Conservation (phyloP, 768 basidiomycete species). For the Austroboletus eburneus region DNA sequence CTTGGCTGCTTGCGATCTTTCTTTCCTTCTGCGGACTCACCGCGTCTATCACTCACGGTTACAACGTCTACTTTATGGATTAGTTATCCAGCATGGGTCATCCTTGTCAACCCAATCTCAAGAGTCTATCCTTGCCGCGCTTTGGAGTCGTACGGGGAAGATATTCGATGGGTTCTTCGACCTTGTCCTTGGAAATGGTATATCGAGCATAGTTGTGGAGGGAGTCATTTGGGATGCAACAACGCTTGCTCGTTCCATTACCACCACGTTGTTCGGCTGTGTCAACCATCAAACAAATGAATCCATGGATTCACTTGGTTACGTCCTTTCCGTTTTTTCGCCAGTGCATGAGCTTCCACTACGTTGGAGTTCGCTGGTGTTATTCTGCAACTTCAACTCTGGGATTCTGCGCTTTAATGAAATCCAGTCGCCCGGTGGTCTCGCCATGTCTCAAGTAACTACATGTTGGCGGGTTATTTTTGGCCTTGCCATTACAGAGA, state of each 20-base stretch:
- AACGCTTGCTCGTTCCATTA: slow-evolving; percentile 13
- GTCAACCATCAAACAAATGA: neutral
- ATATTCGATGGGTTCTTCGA: neutral
- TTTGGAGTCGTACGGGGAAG: slow-evolving; percentile 32
- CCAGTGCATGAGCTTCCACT: slow-evolving; percentile 24
- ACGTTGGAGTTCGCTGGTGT: slow-evolving; percentile 42
- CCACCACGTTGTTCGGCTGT: slow-evolving; percentile 8
- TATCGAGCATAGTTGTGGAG: neutral
- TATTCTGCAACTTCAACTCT: slow-evolving; percentile 34
- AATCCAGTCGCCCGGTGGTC: neutral
- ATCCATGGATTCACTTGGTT: neutral
- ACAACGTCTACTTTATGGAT: slow-evolving; percentile 39
- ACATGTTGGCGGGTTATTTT: slow-evolving; percentile 41
- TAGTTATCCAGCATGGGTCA: slow-evolving; percentile 29
- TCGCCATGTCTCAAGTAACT: slow-evolving; percentile 3
- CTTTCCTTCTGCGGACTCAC: slow-evolving; percentile 31
- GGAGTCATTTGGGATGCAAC: slow-evolving; percentile 5
- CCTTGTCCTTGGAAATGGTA: neutral
- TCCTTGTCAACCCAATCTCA: slow-evolving; percentile 28
- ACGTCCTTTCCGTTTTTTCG: slow-evolving; percentile 26
- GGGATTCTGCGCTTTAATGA: neutral
- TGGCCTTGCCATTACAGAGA: slow-evolving; percentile 38
- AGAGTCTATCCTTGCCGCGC: slow-evolving; percentile 31
- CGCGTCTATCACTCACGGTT: slow-evolving; percentile 33
- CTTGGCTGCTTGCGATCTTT: slow-evolving; percentile 33